Conservation (phyloP, 1,139 yeast species). For the Blastobotrys ciferrii region DNA sequence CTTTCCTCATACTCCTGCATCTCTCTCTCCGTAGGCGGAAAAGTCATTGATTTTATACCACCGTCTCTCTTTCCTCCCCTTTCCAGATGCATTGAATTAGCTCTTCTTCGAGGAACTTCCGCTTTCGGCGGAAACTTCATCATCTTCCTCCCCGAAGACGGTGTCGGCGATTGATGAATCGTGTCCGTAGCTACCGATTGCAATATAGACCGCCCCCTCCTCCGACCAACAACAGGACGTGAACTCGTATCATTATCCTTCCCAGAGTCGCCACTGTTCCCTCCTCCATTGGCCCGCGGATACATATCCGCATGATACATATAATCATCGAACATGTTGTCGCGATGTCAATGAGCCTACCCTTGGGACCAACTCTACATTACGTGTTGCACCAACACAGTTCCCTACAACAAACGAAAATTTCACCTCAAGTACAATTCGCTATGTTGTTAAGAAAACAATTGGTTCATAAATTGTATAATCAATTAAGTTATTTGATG, state of each 20-base stretch:
- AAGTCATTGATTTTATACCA: not conserved
- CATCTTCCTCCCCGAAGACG: not conserved
- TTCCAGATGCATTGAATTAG: conserved; percentile 17
- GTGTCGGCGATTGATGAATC: conserved; percentile 2
- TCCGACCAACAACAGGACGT: conserved; percentile 17
- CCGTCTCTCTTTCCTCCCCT: not conserved
- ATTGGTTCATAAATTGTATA: no score
- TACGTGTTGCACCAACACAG: not conserved
- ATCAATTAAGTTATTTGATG: no score
- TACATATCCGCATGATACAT: conserved; percentile 6
- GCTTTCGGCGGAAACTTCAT: conserved; percentile 13
- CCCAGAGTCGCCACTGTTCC: not conserved
- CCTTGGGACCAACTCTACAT: not conserved
- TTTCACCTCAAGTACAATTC: no score
- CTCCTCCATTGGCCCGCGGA: conserved; percentile 1
- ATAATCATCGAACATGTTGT: conserved; percentile 6
- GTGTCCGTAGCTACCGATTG: conserved; percentile 31
- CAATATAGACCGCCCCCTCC: conserved; percentile 30
- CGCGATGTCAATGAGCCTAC: not conserved
- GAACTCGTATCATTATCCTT: conserved; percentile 4
- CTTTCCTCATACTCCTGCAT: not conserved
- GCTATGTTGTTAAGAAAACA: no score
- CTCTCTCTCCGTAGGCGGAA: conserved; percentile 19
- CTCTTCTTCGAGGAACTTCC: conserved; percentile 26
- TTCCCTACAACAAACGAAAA: not conserved